Conservation (phyloP, 768 basidiomycete genomes). For the Lentinus tigrinus region DNA sequence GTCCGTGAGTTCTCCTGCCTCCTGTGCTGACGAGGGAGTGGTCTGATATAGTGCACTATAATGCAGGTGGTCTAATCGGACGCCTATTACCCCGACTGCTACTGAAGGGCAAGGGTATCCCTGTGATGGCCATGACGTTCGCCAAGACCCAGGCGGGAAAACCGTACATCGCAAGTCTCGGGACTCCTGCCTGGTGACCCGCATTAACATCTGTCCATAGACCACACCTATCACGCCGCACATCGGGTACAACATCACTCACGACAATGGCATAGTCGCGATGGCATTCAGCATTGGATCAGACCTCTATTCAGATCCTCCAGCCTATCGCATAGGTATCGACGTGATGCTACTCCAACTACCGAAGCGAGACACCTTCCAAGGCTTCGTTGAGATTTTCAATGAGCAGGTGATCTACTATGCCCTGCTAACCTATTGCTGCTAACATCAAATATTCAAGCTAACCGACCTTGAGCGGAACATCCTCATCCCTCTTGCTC, state of each 20-base stretch:
- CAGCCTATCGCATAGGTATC: conserved; percentile 60
- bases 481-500: conserved; percentile 30
- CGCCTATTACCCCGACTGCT: conserved; percentile 68
- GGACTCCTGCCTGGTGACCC: too few relatives aligned
- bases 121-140: conserved; percentile 48
- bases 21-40: conserved; percentile 31
- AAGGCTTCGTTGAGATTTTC: conserved; percentile 61
- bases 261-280: conserved; percentile 72
- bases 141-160: conserved; percentile 63
- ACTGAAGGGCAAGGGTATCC: conserved; percentile 56
- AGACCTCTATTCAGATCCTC: conserved; percentile 46
- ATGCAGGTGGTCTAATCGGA: conserved; percentile 61
- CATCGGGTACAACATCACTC: conserved; percentile 78
- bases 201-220: conserved; percentile 5
- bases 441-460: conserved; percentile 22
- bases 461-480: conserved; percentile 39
- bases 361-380: conserved; percentile 55
- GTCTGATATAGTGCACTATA: conserved; percentile 34
- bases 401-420: conserved; percentile 63
- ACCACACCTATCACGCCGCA: conserved; percentile 24
- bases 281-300: conserved; percentile 52
- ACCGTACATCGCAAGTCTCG: conserved; percentile 65
- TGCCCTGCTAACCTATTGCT: neutral
- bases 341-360: conserved; percentile 80
- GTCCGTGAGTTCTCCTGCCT: conserved; percentile 52